Conservation (phyloP, 108 stramenopile genomes). For the Schizochytrium sp. region DNA sequence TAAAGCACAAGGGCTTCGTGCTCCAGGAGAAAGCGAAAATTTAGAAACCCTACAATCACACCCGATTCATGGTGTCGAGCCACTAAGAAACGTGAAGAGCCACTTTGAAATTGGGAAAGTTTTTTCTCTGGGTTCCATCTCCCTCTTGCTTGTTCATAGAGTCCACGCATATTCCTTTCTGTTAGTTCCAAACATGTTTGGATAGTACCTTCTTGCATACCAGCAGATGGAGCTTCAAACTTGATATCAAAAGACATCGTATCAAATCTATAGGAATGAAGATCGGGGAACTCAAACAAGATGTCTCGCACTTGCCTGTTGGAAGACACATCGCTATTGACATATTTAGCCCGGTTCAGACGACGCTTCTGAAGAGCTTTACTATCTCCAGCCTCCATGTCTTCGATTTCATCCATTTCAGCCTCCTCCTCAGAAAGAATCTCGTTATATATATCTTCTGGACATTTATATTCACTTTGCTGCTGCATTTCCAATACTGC, state of each 20-base stretch:
- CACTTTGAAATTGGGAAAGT: not conserved
- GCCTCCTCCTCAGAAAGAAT: not conserved
- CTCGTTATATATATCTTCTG: conserved; percentile 11
- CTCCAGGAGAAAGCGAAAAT: conserved; percentile 27
- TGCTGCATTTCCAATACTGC: not conserved
- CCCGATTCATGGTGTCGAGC: conserved; percentile 33
- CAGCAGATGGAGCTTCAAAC: not conserved
- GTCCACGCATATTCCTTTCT: conserved; percentile 18
- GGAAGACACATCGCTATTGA: not conserved
- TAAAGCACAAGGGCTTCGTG: conserved; percentile 23
- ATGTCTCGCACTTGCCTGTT: not conserved
- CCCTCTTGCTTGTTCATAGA: not conserved
- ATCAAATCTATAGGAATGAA: not conserved
- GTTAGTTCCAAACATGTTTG: not conserved
- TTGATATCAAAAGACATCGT: not conserved
- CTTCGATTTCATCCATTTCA: not conserved
- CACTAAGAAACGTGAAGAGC: not conserved
- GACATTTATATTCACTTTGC: not conserved
- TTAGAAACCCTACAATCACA: not conserved
- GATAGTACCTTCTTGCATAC: not conserved
- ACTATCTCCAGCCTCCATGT: not conserved
- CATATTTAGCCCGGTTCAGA: not conserved
- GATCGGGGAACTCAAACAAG: not conserved
- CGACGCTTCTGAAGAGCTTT: not conserved
- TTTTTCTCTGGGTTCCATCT: conserved; percentile 30